Conservation (phyloP, 2,329 filamentous ascomycete genomes). For the Sporothrix brunneoviolacea region DNA sequence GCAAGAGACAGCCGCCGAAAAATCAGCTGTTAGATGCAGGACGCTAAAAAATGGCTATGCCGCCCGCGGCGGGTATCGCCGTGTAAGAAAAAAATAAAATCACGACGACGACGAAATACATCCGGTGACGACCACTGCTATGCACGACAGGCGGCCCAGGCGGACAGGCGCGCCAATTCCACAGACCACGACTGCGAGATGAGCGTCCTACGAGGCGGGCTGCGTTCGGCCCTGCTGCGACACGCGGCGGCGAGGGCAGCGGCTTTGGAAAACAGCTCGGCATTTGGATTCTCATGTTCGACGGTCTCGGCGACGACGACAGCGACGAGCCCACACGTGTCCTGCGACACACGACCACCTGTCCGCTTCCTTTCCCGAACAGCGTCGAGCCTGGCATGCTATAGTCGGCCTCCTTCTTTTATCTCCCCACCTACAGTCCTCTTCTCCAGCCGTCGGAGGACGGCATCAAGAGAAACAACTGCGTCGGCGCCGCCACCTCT, state of each 20-base stretch:
- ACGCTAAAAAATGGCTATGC: not conserved
- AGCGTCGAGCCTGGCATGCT: not conserved
- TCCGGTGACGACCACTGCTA: not conserved
- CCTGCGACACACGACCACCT: not conserved
- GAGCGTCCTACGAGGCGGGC: constrained; percentile 10
- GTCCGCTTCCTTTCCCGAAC: not conserved
- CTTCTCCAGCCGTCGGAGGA: not conserved
- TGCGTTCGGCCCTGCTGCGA: constrained; percentile 4
- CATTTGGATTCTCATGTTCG: too few relatives aligned
- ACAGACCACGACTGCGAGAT: not conserved
- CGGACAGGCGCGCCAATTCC: not conserved
- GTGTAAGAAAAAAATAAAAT: not conserved
- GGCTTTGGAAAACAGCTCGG: too few relatives aligned
- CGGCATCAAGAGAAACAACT: not conserved
- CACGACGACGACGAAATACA: not conserved
- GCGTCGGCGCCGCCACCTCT: too few relatives aligned
- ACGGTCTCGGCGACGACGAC: not conserved
- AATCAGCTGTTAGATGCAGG: not conserved
- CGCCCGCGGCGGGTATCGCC: not conserved
- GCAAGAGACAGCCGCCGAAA: not conserved
- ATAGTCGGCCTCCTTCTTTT: not conserved
- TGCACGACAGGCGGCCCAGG: not conserved
- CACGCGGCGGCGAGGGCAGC: not conserved
- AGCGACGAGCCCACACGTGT: not conserved
- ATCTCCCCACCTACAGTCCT: too few relatives aligned